A percentile compares a stretch with the other conserved stretches of the same genome.
Evolutionary conservation across 2,329 filamentous ascomycete species (phyloP).

Genomic region (Botrytis deweyae): DNA sequence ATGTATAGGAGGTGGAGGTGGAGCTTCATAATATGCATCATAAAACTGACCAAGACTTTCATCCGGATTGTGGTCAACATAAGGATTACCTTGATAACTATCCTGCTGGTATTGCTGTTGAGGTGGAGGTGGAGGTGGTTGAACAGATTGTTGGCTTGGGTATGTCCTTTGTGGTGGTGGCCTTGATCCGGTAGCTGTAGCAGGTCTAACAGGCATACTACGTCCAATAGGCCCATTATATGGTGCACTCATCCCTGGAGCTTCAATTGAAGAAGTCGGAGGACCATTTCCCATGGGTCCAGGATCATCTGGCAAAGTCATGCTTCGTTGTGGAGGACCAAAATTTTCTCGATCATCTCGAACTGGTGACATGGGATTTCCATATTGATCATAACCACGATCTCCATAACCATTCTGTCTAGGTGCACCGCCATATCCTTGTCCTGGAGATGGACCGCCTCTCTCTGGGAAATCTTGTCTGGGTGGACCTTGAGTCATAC

Average conservation of each 20-base stretch:
- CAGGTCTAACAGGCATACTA: constrained; percentile 52
- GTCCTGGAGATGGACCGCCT: constrained; percentile 21
- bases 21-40: constrained; percentile 52
- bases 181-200: constrained; percentile 54
- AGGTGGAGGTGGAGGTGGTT: constrained; percentile 30
- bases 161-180: constrained; percentile 55
- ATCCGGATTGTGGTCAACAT: constrained; percentile 38
- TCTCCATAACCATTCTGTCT: constrained; percentile 34
- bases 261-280: constrained; percentile 32
- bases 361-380: constrained; percentile 31
- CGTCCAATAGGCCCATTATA: constrained; percentile 48
- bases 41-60: constrained; percentile 52
- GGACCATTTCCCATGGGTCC: constrained; percentile 41
- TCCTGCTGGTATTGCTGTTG: constrained; percentile 25
- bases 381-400: constrained; percentile 33
- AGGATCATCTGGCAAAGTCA: constrained; percentile 57
- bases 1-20: constrained; percentile 27
- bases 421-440: constrained; percentile 24
- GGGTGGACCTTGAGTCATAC: constrained; percentile 26
- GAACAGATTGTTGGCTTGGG: constrained; percentile 42
- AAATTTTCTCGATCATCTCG: constrained; percentile 43
- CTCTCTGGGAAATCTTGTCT: constrained; percentile 15
- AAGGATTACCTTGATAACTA: constrained; percentile 21
- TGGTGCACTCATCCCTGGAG: constrained; percentile 43
- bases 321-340: constrained; percentile 55